Conservation (phyloP, 768 basidiomycete genomes). For the Dacryopinax primogenitus region DNA sequence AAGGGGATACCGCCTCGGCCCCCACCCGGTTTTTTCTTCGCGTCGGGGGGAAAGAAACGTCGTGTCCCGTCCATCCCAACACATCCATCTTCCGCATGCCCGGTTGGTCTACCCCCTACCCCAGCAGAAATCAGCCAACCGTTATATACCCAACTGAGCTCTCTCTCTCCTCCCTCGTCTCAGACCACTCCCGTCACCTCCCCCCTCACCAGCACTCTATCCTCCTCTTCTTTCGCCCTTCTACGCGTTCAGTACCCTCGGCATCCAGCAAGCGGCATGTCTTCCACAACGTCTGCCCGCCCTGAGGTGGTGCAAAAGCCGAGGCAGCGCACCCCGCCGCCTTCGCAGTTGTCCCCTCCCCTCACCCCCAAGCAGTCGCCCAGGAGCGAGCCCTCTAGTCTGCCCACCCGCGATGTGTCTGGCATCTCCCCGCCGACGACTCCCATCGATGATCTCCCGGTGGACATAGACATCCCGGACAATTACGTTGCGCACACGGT, state of each 20-base stretch:
- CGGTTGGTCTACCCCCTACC: background rate
- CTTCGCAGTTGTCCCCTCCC: background rate
- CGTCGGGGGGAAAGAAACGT: too few relatives aligned
- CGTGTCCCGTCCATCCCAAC: too few relatives aligned
- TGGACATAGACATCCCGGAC: conserved; percentile 44
- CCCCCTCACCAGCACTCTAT: background rate
- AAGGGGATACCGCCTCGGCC: background rate
- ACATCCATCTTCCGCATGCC: too few relatives aligned
- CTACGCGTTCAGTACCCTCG: background rate
- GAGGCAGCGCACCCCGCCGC: conserved; percentile 7
- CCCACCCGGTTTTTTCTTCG: background rate
- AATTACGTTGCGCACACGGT: conserved; percentile 72
- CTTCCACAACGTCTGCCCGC: background rate
- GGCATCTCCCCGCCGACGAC: background rate
- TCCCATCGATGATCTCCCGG: conserved; percentile 19
- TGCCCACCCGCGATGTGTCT: background rate
- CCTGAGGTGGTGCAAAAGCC: conserved; percentile 2
- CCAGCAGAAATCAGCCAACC: background rate
- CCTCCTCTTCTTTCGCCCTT: background rate
- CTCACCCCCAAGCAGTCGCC: conserved; percentile 7
- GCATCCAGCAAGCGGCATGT: background rate
- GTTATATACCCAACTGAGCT: background rate
- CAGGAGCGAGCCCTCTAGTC: background rate
- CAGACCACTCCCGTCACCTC: conserved; percentile 8
- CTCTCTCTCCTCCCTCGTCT: background rate